Conservation (phyloP, 495 filamentous ascomycete genomes). For the Tuber borchii region DNA sequence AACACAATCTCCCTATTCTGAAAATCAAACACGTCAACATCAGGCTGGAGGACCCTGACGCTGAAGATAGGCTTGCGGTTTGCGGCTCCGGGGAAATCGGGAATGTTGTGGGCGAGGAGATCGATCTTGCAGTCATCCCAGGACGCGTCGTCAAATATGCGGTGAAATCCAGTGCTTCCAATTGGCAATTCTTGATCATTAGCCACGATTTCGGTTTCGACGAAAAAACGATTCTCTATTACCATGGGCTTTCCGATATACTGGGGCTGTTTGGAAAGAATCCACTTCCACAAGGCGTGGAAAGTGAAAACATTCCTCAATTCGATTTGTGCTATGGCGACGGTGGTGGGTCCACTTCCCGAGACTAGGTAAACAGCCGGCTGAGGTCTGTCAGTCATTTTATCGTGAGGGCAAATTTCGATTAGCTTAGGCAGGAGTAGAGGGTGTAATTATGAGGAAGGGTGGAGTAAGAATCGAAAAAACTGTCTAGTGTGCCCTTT, state of each 20-base stretch:
- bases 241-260: neutral
- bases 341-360: neutral
- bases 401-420: neutral
- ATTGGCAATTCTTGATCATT: neutral
- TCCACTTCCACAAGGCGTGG: conserved; percentile 1
- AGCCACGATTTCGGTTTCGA: neutral
- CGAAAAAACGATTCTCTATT: neutral
- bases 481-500: neutral
- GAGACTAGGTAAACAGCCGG: neutral
- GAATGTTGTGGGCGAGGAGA: neutral
- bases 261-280: neutral
- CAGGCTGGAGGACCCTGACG: neutral
- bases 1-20: conserved; percentile 5
- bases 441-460: neutral
- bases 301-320: neutral
- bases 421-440: neutral
- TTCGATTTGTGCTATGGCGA: neutral
- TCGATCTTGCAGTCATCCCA: conserved; percentile 1
- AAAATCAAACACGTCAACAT: conserved; percentile 1
- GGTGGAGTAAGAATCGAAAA: neutral
- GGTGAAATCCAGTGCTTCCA: neutral
- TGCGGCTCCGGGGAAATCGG: neutral
- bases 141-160: conserved; percentile 1
- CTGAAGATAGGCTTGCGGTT: neutral
- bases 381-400: neutral